phyloP scores from a whole-genome alignment of 2,329 filamentous ascomycete genomes.

The Colletotrichum destructivum region DNA sequence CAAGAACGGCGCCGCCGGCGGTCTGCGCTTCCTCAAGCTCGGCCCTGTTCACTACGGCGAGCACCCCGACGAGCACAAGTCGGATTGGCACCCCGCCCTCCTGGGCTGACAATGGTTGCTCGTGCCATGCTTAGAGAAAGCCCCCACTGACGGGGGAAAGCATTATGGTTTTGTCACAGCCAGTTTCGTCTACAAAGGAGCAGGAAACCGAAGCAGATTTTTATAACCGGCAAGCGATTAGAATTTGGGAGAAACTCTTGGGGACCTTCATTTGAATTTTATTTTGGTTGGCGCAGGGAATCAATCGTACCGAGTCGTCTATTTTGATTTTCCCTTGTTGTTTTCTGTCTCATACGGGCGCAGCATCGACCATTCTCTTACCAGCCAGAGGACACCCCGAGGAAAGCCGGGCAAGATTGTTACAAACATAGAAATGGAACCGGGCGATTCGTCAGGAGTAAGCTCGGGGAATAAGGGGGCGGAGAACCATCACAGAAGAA shows the following conservation, averaged over 20 bases:
- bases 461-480: not conserved
- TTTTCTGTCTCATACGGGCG: not conserved
- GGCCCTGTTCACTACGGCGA: conserved; percentile 76
- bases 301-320: not conserved
- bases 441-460: not conserved
- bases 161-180: conserved; percentile 3
- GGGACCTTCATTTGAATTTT: not conserved
- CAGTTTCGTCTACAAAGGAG: conserved; percentile 6
- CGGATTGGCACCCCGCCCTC: conserved; percentile 44
- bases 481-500: not conserved
- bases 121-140: not conserved
- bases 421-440: not conserved
- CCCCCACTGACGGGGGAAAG: not conserved
- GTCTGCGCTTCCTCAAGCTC: conserved; percentile 73
- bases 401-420: not conserved
- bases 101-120: conserved; percentile 6
- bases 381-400: not conserved
- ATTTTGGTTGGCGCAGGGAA: not conserved
- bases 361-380: not conserved
- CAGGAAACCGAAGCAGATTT: conserved; percentile 23
- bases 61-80: conserved; percentile 70
- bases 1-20: conserved; percentile 45
- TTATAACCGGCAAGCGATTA: conserved; percentile 27
- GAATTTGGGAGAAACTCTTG: not conserved
- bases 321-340: not conserved